A percentile compares a stretch with the other conserved stretches of the same genome.
phyloP scores from a whole-genome alignment of 2,329 filamentous ascomycete genomes.

The Fusarium neocosmosporiellum region DNA sequence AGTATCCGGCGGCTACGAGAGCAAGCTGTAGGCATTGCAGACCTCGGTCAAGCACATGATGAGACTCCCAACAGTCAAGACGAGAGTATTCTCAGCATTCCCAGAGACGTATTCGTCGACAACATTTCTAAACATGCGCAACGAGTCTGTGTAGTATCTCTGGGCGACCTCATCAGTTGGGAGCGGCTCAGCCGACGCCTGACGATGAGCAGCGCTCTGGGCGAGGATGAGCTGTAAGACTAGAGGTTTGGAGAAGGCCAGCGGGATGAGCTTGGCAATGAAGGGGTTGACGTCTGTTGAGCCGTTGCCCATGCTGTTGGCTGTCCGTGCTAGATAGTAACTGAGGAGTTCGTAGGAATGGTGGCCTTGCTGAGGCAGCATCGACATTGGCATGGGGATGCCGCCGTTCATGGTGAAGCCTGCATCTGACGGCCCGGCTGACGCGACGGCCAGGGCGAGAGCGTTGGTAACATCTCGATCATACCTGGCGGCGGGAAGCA shows the following conservation, averaged over 20 bases:
- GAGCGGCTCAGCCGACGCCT: conserved; percentile 44
- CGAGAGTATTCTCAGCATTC: conserved; percentile 49
- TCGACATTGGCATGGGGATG: conserved; percentile 43
- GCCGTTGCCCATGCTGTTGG: conserved; percentile 60
- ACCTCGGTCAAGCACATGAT: conserved; percentile 62
- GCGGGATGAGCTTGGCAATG: conserved; percentile 56
- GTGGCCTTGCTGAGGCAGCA: conserved; percentile 46
- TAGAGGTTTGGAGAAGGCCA: conserved; percentile 58
- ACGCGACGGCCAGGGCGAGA: conserved; percentile 30
- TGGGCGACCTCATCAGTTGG: conserved; percentile 47
- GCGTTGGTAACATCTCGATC: conserved; percentile 35
- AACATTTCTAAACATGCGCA: conserved; percentile 50
- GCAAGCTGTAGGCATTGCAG: not conserved
- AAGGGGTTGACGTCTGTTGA: conserved; percentile 60
- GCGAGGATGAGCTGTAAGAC: conserved; percentile 59
- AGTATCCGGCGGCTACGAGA: not conserved
- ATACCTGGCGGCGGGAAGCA: conserved; percentile 17
- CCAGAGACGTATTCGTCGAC: conserved; percentile 50
- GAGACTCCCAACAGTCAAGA: conserved; percentile 57
- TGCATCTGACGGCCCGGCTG: conserved; percentile 9
- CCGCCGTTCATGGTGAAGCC: conserved; percentile 22
- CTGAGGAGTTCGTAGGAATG: conserved; percentile 58
- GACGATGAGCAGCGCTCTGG: conserved; percentile 55
- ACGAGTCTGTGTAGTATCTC: conserved; percentile 51
- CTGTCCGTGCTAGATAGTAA: conserved; percentile 58